Conservation (phyloP, 257 asterid genomes). For the Prunella vulgaris region DNA sequence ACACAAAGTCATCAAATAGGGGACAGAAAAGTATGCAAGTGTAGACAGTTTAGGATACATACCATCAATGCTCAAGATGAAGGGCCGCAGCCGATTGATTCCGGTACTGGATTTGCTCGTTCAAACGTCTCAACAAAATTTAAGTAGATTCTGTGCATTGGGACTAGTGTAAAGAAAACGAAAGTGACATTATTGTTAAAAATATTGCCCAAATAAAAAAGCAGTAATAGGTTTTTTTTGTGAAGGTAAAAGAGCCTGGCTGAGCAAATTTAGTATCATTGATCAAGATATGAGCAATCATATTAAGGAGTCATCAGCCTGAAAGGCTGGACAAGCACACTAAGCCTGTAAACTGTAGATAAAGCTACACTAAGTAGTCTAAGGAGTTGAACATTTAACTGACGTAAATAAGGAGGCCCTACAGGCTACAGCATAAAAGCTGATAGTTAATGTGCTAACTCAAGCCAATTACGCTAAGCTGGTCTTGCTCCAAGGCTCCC, state of each 20-base stretch:
- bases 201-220: not conserved
- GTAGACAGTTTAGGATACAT: not conserved
- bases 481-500: not conserved
- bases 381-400: not conserved
- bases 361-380: no score
- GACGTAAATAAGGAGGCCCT: not conserved
- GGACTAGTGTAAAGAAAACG: not conserved
- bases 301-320: not conserved
- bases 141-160: not conserved
- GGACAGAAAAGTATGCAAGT: not conserved
- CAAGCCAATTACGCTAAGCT: not conserved
- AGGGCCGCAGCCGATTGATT: not conserved
- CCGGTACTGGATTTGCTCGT: not conserved
- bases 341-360: no score
- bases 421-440: not conserved
- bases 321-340: not conserved
- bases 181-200: conserved; percentile 4
- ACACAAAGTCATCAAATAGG: conserved; percentile 7
- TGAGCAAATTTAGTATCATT: not conserved
- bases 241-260: conserved; percentile 10
- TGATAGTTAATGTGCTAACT: not conserved
- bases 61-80: conserved; percentile 1
- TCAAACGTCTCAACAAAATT: not conserved
- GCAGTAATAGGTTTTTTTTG: not conserved
- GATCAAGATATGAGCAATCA: not conserved